Evolutionary conservation across 441 rosid species (phyloP).

Genomic region (Capsella rubella): DNA sequence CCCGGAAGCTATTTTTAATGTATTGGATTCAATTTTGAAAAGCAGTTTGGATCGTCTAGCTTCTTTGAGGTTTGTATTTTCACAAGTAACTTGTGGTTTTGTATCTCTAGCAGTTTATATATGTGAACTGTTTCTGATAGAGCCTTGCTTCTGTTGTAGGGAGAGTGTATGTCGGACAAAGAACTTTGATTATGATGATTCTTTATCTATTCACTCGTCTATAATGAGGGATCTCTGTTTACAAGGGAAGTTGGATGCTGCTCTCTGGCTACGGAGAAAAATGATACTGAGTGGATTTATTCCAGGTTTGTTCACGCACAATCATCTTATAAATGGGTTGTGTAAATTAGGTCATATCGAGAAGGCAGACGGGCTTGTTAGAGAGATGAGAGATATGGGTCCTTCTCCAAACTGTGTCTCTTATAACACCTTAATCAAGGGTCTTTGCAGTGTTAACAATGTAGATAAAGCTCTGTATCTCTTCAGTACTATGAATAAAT

Average conservation of each 20-base stretch:
- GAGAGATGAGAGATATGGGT: conserved; percentile 71
- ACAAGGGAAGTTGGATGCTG: conserved; percentile 68
- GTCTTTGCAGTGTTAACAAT: conserved; percentile 55
- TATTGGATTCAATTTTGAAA: conserved; percentile 63
- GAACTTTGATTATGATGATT: conserved; percentile 43
- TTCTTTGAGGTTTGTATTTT: conserved; percentile 54
- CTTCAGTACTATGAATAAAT: conserved; percentile 53
- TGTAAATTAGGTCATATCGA: conserved; percentile 58
- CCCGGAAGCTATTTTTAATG: conserved; percentile 55
- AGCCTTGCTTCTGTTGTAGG: conserved; percentile 49
- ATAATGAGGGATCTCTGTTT: conserved; percentile 60
- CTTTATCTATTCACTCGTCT: conserved; percentile 32
- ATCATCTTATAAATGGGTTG: conserved; percentile 64
- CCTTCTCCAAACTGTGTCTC: conserved; percentile 68
- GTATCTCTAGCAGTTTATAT: not conserved
- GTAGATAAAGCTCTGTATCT: conserved; percentile 64
- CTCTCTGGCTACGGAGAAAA: conserved; percentile 62
- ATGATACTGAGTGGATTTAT: conserved; percentile 57
- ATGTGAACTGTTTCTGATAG: conserved; percentile 9
- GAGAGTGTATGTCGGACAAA: conserved; percentile 50
- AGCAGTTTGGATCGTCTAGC: conserved; percentile 69
- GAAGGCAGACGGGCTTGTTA: conserved; percentile 59
- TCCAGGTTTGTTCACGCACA: conserved; percentile 68
- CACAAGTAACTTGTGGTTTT: not conserved
- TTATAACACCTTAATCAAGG: conserved; percentile 64